Base-by-base conservation (phyloP, 169 alveolate species). In the Plasmodium cynomolgi region DNA sequence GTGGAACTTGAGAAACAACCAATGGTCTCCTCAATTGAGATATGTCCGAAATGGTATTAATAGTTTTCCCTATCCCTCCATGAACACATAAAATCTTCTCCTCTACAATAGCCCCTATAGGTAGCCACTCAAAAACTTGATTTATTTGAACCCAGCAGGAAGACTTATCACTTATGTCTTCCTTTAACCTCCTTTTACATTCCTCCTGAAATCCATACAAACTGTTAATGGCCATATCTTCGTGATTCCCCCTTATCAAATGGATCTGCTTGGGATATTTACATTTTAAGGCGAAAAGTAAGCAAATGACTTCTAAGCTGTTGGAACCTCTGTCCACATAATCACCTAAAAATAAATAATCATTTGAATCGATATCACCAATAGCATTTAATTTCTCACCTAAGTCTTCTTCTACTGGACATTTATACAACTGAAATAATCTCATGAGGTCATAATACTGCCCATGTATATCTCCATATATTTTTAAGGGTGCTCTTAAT, bases 381-480 rank as follows among this genome's bases (percentile, higher is more conserved):
- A 96, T 97, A 41, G 97, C 96, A 83, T 97, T 97, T 47, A 97
- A 93, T 23, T 95, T 75, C 77, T 96, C 98, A 4, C 97, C 98
- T 95, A 96, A 58, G 29, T 96, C 97, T 92, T 97, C 99, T 58
- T 97, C 98, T 33, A 97, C 94, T 3, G 99, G 99, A 82, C 98
- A 95, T 92, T 97, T 97, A 95, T 97, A 98, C 81, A 94, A 91
- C 81, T 92, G 95, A 92, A 99, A 99, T 88, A 99, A 98, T 83
- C 99, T 97, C 99, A 99, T 99, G 80, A 99, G 95, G 95, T 99
- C 99, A 94, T 98, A 95, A 96, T 98, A 99, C 93, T 99, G 99
- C 3, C 99, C 99, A 95, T 99, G 99, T 88, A 99, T 98, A 95
- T 99, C 99, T 34, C 99, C 99, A 93, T 98, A 99, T 33, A 99